A percentile compares a stretch with the other conserved stretches of the same genome.
phyloP scores from a whole-genome alignment of 306 rosid species.

The Vigna angularis region DNA sequence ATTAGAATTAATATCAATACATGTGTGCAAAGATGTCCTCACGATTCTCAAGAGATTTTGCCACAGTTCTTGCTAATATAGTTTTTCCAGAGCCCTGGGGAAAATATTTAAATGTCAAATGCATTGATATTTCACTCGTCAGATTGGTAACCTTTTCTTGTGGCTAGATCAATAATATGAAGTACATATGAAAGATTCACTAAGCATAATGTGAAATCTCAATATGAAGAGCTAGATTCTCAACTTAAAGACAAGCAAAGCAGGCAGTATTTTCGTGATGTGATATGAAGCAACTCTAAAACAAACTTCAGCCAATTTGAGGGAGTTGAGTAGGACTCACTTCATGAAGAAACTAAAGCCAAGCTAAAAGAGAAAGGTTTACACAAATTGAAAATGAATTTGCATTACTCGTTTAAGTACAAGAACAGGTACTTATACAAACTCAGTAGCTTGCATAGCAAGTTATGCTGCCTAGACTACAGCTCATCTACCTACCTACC shows the following conservation, averaged over 20 bases:
- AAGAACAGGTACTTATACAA: too few relatives aligned
- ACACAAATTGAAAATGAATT: too few relatives aligned
- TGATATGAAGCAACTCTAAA: slow-evolving; percentile 35
- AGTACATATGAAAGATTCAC: slow-evolving; percentile 34
- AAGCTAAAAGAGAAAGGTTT: too few relatives aligned
- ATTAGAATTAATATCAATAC: slow-evolving; percentile 59
- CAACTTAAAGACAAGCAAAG: slow-evolving; percentile 22
- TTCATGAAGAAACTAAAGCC: too few relatives aligned
- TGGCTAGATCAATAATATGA: slow-evolving; percentile 31
- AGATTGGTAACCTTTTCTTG: slow-evolving; percentile 15
- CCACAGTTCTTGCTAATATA: slow-evolving; percentile 75
- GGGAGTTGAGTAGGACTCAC: not conserved
- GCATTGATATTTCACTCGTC: slow-evolving; percentile 18
- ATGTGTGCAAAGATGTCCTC: slow-evolving; percentile 75
- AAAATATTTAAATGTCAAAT: slow-evolving; percentile 32
- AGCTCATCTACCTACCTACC: too few relatives aligned
- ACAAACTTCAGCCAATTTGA: slow-evolving; percentile 5
- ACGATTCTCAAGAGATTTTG: slow-evolving; percentile 68
- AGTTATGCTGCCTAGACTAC: too few relatives aligned
- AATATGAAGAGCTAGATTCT: slow-evolving; percentile 9
- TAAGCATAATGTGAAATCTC: slow-evolving; percentile 18
- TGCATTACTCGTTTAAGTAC: too few relatives aligned
- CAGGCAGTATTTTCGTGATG: slow-evolving; percentile 21
- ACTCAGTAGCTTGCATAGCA: too few relatives aligned
- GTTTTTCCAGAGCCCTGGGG: slow-evolving; percentile 96